These are phyloP conservation scores for Curvularia hawaiiensis DNA, from an alignment of 2,329 filamentous ascomycete species.

Conservation along the genomic window DNA sequence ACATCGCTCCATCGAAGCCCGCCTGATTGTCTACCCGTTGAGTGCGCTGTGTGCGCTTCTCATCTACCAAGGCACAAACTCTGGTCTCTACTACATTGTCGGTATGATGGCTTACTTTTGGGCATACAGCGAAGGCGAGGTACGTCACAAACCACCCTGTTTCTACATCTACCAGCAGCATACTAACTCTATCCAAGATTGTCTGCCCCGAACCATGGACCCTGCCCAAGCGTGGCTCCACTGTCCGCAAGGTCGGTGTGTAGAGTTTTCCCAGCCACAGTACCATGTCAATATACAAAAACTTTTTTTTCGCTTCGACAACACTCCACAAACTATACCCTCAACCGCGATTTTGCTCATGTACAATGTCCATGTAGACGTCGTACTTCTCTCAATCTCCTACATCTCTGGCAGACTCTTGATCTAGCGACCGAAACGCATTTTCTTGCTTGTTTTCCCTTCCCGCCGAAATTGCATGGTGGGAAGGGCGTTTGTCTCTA, in stretches of 20 bases:
- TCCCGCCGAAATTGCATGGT: background rate
- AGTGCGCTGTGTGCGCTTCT: slow-evolving; percentile 75
- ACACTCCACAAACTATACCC: slow-evolving; percentile 9
- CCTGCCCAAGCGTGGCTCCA: slow-evolving; percentile 52
- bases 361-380: slow-evolving; percentile 13
- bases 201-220: slow-evolving; percentile 58
- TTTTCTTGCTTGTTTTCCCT: background rate
- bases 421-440: slow-evolving; percentile 10
- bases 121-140: slow-evolving; percentile 97
- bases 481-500: background rate
- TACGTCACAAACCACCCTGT: slow-evolving; percentile 53
- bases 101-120: slow-evolving; percentile 90
- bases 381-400: background rate
- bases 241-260: slow-evolving; percentile 25
- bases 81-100: slow-evolving; percentile 88
- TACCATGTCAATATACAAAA: background rate
- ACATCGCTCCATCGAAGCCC: slow-evolving; percentile 86
- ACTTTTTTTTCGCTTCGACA: slow-evolving; percentile 12
- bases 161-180: background rate
- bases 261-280: slow-evolving; percentile 10
- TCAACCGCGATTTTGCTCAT: background rate
- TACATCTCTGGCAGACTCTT: slow-evolving; percentile 12
- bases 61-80: slow-evolving; percentile 90
- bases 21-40: slow-evolving; percentile 82
- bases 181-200: slow-evolving; percentile 42